These are phyloP conservation scores for Kurtzmaniella quercitrusa DNA, from an alignment of 1,139 yeast species.

Conservation along the genomic window DNA sequence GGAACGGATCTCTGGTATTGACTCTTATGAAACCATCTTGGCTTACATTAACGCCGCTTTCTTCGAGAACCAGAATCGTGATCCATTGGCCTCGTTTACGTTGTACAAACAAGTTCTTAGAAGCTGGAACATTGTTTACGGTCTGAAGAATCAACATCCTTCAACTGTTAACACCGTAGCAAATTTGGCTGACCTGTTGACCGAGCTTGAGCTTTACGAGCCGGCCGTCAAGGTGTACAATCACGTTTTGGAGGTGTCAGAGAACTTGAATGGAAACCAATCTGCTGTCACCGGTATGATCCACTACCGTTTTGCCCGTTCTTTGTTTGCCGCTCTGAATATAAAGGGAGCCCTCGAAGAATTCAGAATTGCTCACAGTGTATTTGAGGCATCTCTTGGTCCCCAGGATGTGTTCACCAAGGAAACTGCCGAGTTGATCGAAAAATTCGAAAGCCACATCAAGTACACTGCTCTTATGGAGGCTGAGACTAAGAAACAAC, in stretches of 20 bases:
- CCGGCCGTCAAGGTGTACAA: slow-evolving; percentile 44
- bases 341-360: slow-evolving; percentile 52
- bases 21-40: slow-evolving; percentile 71
- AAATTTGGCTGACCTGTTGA: slow-evolving; percentile 59
- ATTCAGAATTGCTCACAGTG: slow-evolving; percentile 48
- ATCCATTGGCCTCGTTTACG: slow-evolving; percentile 58
- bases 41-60: slow-evolving; percentile 72
- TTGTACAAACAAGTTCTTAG: slow-evolving; percentile 58
- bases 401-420: slow-evolving; percentile 57
- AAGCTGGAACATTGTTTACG: slow-evolving; percentile 52
- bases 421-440: slow-evolving; percentile 62
- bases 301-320: slow-evolving; percentile 64
- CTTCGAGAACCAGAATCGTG: slow-evolving; percentile 60
- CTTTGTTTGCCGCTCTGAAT: slow-evolving; percentile 39
- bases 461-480: slow-evolving; percentile 30
- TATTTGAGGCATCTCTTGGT: slow-evolving; percentile 56
- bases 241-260: slow-evolving; percentile 44
- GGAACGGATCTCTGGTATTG: slow-evolving; percentile 80
- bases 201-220: slow-evolving; percentile 40
- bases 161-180: slow-evolving; percentile 62
- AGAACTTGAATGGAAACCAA: slow-evolving; percentile 48
- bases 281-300: slow-evolving; percentile 58
- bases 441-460: slow-evolving; percentile 42
- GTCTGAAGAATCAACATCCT: slow-evolving; percentile 53
- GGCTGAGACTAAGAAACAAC: slow-evolving; percentile 23